Evolutionary conservation across 495 filamentous ascomycete species (phyloP).

Genomic region (Schizothecium vesticola): DNA sequence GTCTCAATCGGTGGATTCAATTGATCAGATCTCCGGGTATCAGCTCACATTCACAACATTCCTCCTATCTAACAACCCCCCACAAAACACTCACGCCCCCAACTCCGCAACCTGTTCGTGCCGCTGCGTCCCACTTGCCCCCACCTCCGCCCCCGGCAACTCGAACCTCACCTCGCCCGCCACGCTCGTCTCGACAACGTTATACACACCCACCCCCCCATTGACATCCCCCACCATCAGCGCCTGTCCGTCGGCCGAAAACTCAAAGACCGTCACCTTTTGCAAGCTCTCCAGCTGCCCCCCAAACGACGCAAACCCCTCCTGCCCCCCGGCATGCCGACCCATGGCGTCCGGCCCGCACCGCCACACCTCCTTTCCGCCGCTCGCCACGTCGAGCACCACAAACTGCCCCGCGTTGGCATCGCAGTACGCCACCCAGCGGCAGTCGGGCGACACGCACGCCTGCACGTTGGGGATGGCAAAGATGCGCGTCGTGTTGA

Average conservation of each 20-base stretch:
- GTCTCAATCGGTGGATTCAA: too few species aligned
- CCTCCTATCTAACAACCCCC: not conserved
- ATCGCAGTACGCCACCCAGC: constrained; percentile 25
- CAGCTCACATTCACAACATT: not conserved
- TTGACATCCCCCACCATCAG: constrained; percentile 23
- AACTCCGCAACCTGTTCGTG: not conserved
- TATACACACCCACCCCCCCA: constrained; percentile 23
- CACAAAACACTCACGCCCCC: not conserved
- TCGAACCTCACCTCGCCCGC: not conserved
- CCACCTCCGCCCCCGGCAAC: not conserved
- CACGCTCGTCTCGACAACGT: constrained; percentile 12
- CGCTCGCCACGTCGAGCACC: constrained; percentile 18
- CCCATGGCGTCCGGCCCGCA: constrained; percentile 18
- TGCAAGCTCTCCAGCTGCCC: constrained; percentile 21
- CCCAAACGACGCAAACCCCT: constrained; percentile 16
- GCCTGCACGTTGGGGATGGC: constrained; percentile 27
- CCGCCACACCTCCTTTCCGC: constrained; percentile 21
- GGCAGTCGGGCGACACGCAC: constrained; percentile 26
- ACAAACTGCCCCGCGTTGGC: constrained; percentile 12
- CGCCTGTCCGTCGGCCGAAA: constrained; percentile 20
- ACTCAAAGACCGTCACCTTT: constrained; percentile 28
- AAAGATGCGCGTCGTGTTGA: constrained; percentile 23
- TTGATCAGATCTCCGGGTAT: not conserved
- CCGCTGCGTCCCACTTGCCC: not conserved
- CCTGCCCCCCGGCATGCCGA: not conserved